Base-by-base conservation (phyloP, 2,329 filamentous ascomycete genomes). In the Xylariomycetidae sp. region DNA sequence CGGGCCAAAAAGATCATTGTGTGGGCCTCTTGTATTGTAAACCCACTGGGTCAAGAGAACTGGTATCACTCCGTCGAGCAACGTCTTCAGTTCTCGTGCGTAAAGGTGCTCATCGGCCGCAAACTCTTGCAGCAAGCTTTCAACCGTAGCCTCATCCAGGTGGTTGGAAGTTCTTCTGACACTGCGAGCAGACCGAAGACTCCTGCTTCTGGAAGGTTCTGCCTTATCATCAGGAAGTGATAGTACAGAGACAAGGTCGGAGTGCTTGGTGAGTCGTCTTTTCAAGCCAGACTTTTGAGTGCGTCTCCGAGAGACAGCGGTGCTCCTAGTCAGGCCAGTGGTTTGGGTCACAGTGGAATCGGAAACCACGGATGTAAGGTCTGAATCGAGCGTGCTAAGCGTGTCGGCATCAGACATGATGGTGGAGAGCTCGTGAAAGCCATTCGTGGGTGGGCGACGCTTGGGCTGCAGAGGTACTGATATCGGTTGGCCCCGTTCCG, bases 31-130 rank as follows among this genome's bases (percentile, higher is more conserved):
- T 42, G 79, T 75, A 2, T 78, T 78, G 39, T 84, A 83, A 10
- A 95, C 72, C 7, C 94, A 85, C 44, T 88, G 86, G 8, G 82
- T 86, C 32, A 98, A 65, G 2, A 98, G 72, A 2, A 96, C 90
- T 0, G 92, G 92, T 35, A 98, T 85, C 15, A 98, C 90, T 35
- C 92, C 92, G 49, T 95, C 89, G 6, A 96, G 89, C 19, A 98
- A 64, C 1, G 92, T 95, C 53, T 88, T 87, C 19, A 98, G 71
- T 59, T 98, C 92, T 34, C 89, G 76, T 60, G 83, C 82, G 54
- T 96, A 98, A 46, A 92, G 83, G 27, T 75, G 67, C 59, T 98
- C 92, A 48, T 96, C 92, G 5, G 82, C 75, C 9, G 76, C 69
- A 42, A 98, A 79, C 52, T 95, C 88, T 32, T 73, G 71, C 56